Conservation (phyloP, 495 filamentous ascomycete genomes). For the Annulohypoxylon nitens region DNA sequence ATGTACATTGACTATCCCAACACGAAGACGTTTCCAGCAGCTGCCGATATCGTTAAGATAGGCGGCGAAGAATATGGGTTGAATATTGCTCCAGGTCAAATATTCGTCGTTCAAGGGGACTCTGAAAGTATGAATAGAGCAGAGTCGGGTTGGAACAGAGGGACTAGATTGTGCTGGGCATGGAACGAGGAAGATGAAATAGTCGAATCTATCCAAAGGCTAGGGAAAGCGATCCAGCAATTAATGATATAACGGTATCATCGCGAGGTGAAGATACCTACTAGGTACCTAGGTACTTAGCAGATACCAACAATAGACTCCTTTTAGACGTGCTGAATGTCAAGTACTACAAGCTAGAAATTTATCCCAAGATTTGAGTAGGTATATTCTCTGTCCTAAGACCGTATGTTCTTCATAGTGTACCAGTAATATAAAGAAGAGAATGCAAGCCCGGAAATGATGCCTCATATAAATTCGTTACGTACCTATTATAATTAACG, state of each 20-base stretch:
- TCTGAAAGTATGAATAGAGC: constrained; percentile 50
- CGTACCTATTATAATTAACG: neutral
- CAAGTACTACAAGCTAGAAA: no score
- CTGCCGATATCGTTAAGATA: constrained; percentile 62
- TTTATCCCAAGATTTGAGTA: no score
- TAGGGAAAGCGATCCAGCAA: constrained; percentile 53
- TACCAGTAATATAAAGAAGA: no score
- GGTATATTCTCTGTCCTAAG: no score
- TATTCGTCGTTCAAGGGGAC: constrained; percentile 73
- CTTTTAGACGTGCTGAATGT: no score
- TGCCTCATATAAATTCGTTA: no score
- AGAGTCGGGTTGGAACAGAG: constrained; percentile 57
- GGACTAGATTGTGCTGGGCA: constrained; percentile 74
- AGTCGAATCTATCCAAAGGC: constrained; percentile 70
- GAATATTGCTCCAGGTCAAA: constrained; percentile 67
- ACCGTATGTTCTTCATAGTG: no score
- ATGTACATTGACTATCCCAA: constrained; percentile 74
- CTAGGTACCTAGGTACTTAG: no score
- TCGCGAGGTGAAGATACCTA: no score
- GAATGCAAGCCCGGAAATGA: no score
- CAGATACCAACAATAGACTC: neutral
- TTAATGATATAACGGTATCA: neutral
- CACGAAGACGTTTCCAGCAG: constrained; percentile 54
- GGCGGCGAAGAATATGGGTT: constrained; percentile 67
- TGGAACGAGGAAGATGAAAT: constrained; percentile 73